Evolutionary conservation across 2,329 filamentous ascomycete species (phyloP).

Genomic region (Diaporthe sp.): DNA sequence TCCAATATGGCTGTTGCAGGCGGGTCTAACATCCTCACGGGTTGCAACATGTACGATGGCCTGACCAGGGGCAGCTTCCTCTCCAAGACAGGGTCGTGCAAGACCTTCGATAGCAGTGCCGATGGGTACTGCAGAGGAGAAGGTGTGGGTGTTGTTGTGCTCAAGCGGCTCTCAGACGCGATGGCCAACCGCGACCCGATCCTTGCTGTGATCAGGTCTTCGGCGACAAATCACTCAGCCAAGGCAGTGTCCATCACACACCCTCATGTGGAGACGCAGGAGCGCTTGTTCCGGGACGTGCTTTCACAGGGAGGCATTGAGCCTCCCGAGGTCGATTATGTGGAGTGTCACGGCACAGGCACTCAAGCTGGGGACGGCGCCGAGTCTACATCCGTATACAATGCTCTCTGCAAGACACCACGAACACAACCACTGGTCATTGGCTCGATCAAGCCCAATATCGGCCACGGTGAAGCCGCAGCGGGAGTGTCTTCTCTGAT

Average conservation of each 20-base stretch:
- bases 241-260: slow-evolving; percentile 73
- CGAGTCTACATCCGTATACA: slow-evolving; percentile 82
- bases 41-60: slow-evolving; percentile 73
- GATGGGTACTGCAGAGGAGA: slow-evolving; percentile 68
- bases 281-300: slow-evolving; percentile 76
- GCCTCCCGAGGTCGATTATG: slow-evolving; percentile 81
- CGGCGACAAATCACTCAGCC: slow-evolving; percentile 73
- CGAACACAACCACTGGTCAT: slow-evolving; percentile 64
- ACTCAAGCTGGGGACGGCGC: slow-evolving; percentile 86
- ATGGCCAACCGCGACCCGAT: slow-evolving; percentile 60
- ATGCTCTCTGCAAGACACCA: slow-evolving; percentile 52
- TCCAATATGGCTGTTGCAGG: slow-evolving; percentile 74
- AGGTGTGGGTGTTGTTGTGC: slow-evolving; percentile 56
- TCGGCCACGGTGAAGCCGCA: slow-evolving; percentile 41
- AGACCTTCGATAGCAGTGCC: slow-evolving; percentile 48
- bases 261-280: slow-evolving; percentile 77
- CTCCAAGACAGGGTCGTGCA: slow-evolving; percentile 55
- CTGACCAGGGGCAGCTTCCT: slow-evolving; percentile 74
- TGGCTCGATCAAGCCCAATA: slow-evolving; percentile 66
- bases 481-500: slow-evolving; percentile 39
- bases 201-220: slow-evolving; percentile 49
- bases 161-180: slow-evolving; percentile 63
- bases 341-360: slow-evolving; percentile 92
- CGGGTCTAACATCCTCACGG: slow-evolving; percentile 73
- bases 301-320: slow-evolving; percentile 80